Conservation (phyloP, 1,284 basidiomycete species). For the Hymenochaete sp. region DNA sequence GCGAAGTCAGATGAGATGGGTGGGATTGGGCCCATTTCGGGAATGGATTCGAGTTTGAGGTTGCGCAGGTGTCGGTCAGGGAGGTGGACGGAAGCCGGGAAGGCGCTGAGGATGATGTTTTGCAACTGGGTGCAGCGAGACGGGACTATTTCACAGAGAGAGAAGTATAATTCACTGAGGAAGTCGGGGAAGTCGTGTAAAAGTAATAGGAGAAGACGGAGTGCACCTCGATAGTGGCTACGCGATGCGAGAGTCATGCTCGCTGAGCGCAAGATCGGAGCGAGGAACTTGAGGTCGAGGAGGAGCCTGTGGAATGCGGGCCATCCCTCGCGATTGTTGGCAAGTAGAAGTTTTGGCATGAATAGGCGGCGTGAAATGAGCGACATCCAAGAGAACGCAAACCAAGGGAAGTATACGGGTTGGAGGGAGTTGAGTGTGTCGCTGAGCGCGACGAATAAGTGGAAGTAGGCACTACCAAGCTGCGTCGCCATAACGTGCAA, state of each 20-base stretch:
- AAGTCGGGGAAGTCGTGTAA: constrained; percentile 99
- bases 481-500: constrained; percentile 77
- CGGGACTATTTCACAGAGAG: constrained; percentile 89
- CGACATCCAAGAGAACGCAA: constrained; percentile 97
- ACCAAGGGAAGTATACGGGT: constrained; percentile 94
- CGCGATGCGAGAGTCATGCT: constrained; percentile 79
- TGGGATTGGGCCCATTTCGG: constrained; percentile 87
- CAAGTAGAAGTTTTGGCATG: constrained; percentile 89
- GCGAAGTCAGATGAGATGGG: constrained; percentile 87
- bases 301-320: constrained; percentile 92
- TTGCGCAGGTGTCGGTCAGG: constrained; percentile 83
- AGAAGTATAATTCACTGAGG: constrained; percentile 94
- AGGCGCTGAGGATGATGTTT: constrained; percentile 94
- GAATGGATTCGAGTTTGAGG: constrained; percentile 60
- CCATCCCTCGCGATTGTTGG: constrained; percentile 89
- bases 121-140: constrained; percentile 91
- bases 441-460: constrained; percentile 83
- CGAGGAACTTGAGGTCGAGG: constrained; percentile 86
- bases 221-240: constrained; percentile 87
- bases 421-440: constrained; percentile 96
- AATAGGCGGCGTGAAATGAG: constrained; percentile 93
- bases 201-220: constrained; percentile 87
- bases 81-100: constrained; percentile 79
- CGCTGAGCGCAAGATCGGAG: constrained; percentile 80
- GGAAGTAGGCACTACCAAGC: constrained; percentile 83